Conservation (phyloP, 768 basidiomycete species). For the Suillus hirtellus region DNA sequence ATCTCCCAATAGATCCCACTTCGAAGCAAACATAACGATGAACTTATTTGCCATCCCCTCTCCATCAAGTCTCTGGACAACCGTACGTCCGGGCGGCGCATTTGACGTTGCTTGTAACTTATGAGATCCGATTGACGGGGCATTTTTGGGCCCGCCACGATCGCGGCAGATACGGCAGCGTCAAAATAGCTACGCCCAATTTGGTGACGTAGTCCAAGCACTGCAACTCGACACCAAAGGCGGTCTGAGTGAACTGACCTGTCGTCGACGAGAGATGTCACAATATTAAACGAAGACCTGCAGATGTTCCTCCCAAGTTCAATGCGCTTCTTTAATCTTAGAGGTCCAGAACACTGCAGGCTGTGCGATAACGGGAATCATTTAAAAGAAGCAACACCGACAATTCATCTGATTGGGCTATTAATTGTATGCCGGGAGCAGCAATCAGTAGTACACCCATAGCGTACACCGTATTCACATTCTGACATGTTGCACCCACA, state of each 20-base stretch:
- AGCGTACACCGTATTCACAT: background rate
- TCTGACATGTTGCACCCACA: slow-evolving; percentile 3
- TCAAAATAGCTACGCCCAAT: too few species aligned
- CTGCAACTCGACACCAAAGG: background rate
- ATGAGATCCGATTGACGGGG: too few species aligned
- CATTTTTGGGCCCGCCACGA: too few species aligned
- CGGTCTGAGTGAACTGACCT: background rate
- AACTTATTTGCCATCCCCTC: background rate
- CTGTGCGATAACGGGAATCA: background rate
- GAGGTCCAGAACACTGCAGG: background rate
- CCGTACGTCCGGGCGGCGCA: background rate
- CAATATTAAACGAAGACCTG: background rate
- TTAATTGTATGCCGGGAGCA: background rate
- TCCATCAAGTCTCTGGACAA: background rate
- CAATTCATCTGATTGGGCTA: background rate
- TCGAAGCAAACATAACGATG: background rate
- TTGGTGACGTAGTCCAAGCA: background rate
- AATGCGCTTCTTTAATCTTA: background rate
- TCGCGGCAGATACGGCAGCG: too few species aligned
- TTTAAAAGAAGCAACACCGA: background rate
- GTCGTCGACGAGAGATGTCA: background rate
- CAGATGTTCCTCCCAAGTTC: background rate
- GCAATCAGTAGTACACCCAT: background rate
- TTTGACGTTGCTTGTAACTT: background rate
- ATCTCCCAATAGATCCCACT: background rate